Evolutionary conservation across 2,329 filamentous ascomycete genomes (phyloP), one percentile per base, ranked within the genome.

Genomic region (Fusarium graminum): DNA sequence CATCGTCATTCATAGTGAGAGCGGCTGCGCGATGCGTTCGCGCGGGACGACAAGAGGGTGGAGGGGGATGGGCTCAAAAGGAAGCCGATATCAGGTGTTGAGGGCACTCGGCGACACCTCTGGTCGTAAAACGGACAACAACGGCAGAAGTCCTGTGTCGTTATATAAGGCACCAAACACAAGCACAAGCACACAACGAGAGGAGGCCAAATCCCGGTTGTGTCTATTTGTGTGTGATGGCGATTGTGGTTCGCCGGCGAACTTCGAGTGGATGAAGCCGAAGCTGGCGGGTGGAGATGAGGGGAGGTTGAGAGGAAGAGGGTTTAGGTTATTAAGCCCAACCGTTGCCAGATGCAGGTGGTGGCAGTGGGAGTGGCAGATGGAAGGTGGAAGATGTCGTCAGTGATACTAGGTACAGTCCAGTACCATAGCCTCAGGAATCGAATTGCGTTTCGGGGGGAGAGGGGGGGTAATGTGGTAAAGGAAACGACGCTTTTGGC

Each of bases 1-100:
- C 85, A 66, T 89, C 86, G 76, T 89, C 86, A 77, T 85, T 86
- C 85, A 89, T 89, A 77, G 77, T 82, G 80, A 79, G 78, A 75
- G 76, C 70, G 72, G 70, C 73, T 72, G 76, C 77, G 76, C 76
- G 77, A 77, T 78, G 59, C 75, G 77, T 77, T 72, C 77, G 77
- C 78, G 76, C 76, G 61, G 67, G 73, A 77, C 77, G 76, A 64
- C 42, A 53, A 34, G 57, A 60, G 45, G 52, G 42, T 46, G 50
- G 53, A 53, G 46, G 52, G 45, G 39, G 53, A 46, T 47, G 46
- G 52, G 60, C 45, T 61, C 45, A 56, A 34, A 58, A 51, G 59
- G 45, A 45, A 55, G 55, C 62, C 66, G 57, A 64, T 58, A 49
- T 54, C 52, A 63, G 61, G 57, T 62, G 46, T 59, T 51, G 54